Percentiles rank a stretch among this genome's conserved stretches.
These are phyloP conservation scores for Pythium dissotocum DNA, from an alignment of 352 stramenopile species.

Conservation along the genomic window DNA sequence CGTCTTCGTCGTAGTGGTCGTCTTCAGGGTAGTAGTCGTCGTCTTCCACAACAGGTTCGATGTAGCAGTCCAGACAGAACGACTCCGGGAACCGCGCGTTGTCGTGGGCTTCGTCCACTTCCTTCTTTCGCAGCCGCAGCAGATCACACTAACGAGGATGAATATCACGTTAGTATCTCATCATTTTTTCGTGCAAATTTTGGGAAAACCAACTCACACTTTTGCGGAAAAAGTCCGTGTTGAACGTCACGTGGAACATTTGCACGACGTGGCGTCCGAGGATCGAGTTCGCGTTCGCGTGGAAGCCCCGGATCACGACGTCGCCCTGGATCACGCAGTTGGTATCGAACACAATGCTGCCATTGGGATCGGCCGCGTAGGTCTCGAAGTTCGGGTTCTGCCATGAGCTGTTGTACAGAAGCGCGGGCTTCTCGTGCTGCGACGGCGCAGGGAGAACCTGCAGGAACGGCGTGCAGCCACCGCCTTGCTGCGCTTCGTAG, in stretches of 20 bases:
- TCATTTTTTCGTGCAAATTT: not conserved
- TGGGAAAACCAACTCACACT: constrained; percentile 33
- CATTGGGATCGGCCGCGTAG: constrained; percentile 29
- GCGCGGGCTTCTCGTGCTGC: constrained; percentile 26
- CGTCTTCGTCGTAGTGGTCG: constrained; percentile 12
- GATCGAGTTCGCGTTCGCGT: constrained; percentile 71
- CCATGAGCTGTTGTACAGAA: constrained; percentile 43
- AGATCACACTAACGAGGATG: constrained; percentile 20
- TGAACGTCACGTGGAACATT: constrained; percentile 87
- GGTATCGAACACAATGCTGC: constrained; percentile 42
- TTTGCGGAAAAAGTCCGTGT: constrained; percentile 80
- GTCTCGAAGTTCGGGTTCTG: constrained; percentile 33
- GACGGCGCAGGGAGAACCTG: constrained; percentile 32
- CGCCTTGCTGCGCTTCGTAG: constrained; percentile 60
- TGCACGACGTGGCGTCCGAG: constrained; percentile 79
- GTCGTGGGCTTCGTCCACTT: constrained; percentile 37
- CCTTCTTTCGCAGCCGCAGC: constrained; percentile 29
- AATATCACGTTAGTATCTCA: not conserved
- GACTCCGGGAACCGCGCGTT: constrained; percentile 32
- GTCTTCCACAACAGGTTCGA: constrained; percentile 18
- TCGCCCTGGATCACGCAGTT: constrained; percentile 78
- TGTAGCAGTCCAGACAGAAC: constrained; percentile 31
- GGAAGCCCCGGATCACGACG: constrained; percentile 68
- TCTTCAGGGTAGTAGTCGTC: constrained; percentile 3
- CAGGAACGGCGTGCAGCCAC: constrained; percentile 34